These are phyloP conservation scores for Taxillus chinensis DNA, from an alignment of 164 flowering plant genomes.

Conservation along the genomic window DNA sequence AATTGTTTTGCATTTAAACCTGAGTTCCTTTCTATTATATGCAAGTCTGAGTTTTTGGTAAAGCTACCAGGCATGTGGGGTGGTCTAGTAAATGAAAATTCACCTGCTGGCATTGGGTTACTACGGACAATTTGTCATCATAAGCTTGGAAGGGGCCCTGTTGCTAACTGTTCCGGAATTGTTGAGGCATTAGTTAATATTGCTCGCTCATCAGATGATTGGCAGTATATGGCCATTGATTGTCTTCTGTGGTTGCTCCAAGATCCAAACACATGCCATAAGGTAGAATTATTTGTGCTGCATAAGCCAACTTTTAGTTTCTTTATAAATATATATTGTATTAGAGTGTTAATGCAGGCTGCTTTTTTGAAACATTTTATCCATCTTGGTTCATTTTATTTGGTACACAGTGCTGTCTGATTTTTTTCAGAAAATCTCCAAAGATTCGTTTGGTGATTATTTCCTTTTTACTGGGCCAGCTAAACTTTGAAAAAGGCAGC, in stretches of 20 bases:
- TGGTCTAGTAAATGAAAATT: conserved; percentile 96
- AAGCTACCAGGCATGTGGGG: conserved; percentile 99
- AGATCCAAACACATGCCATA: conserved; percentile 71
- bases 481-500: too few relatives aligned
- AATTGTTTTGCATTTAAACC: conserved; percentile 96
- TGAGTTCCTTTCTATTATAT: conserved; percentile 80
- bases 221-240: conserved; percentile 98
- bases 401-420: too few relatives aligned
- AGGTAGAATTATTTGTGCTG: conserved; percentile 30
- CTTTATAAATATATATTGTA: too few relatives aligned
- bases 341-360: too few relatives aligned
- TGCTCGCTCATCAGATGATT: conserved; percentile 97
- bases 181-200: conserved; percentile 85
- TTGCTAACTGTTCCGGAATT: conserved; percentile 70
- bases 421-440: too few relatives aligned
- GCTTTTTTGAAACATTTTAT: too few relatives aligned
- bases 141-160: conserved; percentile 84
- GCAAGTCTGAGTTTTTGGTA: conserved; percentile 78
- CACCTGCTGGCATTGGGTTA: conserved; percentile 97
- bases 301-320: too few relatives aligned
- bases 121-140: conserved; percentile 89
- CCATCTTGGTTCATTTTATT: too few relatives aligned
- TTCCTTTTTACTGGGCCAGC: too few relatives aligned
- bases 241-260: conserved; percentile 98
- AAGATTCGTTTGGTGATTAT: too few relatives aligned